Evolutionary conservation across 2,329 filamentous ascomycete genomes (phyloP).

Genomic region (Akanthomyces uredinophilus): DNA sequence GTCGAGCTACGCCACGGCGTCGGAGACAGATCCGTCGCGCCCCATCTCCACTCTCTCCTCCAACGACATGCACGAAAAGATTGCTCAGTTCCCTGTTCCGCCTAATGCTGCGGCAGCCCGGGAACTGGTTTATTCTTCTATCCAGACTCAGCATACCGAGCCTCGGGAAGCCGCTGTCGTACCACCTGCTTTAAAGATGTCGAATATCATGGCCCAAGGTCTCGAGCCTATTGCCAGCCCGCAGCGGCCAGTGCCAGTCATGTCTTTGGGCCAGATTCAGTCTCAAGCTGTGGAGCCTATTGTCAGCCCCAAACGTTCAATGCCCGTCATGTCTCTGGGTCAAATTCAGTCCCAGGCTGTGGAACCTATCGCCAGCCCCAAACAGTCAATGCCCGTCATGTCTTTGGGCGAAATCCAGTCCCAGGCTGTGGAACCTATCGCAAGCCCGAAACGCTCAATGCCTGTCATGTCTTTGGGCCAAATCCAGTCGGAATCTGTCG

Average conservation of each 20-base stretch:
- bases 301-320: constrained; percentile 16
- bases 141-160: constrained; percentile 41
- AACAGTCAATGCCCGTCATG: constrained; percentile 22
- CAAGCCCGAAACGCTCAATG: constrained; percentile 20
- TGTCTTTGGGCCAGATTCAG: constrained; percentile 24
- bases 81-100: constrained; percentile 51
- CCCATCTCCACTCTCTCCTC: constrained; percentile 45
- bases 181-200: constrained; percentile 24
- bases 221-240: constrained; percentile 25
- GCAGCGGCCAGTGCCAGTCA: constrained; percentile 19
- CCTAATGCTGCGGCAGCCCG: constrained; percentile 38
- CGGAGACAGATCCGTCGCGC: constrained; percentile 29
- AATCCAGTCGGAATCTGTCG: constrained; percentile 25
- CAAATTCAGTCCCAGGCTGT: constrained; percentile 25
- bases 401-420: constrained; percentile 22
- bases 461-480: constrained; percentile 24
- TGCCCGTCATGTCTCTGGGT: constrained; percentile 24
- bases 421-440: constrained; percentile 27
- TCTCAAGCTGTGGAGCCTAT: constrained; percentile 29
- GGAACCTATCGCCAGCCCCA: constrained; percentile 27
- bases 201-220: constrained; percentile 23
- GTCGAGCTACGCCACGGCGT: constrained; percentile 18
- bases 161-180: constrained; percentile 26
- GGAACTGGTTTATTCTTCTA: constrained; percentile 38
- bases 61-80: constrained; percentile 49